Conservation (phyloP, 2,329 filamentous ascomycete genomes). For the Trichoderma atrobrunneum region DNA sequence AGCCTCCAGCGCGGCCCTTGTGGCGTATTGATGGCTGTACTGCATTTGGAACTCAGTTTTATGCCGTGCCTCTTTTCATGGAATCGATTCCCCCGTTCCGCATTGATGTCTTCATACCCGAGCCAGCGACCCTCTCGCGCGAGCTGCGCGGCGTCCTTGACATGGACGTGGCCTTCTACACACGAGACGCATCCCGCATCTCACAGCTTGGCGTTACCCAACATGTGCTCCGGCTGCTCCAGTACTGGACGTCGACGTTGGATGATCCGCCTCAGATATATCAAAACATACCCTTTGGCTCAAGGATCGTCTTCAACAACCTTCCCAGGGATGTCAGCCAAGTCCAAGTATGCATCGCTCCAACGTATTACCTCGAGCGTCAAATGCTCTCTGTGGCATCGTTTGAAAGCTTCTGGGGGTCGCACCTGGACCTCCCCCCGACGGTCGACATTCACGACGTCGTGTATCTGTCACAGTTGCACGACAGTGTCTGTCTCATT, state of each 20-base stretch:
- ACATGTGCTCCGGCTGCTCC: slow-evolving; percentile 54
- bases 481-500: slow-evolving; percentile 59
- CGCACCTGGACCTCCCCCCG: slow-evolving; percentile 41
- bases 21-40: slow-evolving; percentile 61
- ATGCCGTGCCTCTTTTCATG: slow-evolving; percentile 53
- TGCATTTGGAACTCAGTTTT: slow-evolving; percentile 57
- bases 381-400: slow-evolving; percentile 46
- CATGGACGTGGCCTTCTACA: slow-evolving; percentile 53
- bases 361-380: slow-evolving; percentile 52
- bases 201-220: slow-evolving; percentile 49
- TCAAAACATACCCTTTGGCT: slow-evolving; percentile 53
- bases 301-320: slow-evolving; percentile 53
- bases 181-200: slow-evolving; percentile 48
- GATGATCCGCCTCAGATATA: slow-evolving; percentile 38
- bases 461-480: slow-evolving; percentile 51
- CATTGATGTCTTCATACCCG: slow-evolving; percentile 57
- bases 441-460: slow-evolving; percentile 49
- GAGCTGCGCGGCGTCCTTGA: slow-evolving; percentile 46
- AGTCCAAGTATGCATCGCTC: slow-evolving; percentile 46
- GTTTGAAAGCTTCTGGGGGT: slow-evolving; percentile 45
- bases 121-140: slow-evolving; percentile 42
- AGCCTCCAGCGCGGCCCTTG: slow-evolving; percentile 40
- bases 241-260: slow-evolving; percentile 45
- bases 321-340: slow-evolving; percentile 47
- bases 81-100: slow-evolving; percentile 47